phyloP scores from a whole-genome alignment of 495 filamentous ascomycete genomes.

The Penicillium paradoxum region DNA sequence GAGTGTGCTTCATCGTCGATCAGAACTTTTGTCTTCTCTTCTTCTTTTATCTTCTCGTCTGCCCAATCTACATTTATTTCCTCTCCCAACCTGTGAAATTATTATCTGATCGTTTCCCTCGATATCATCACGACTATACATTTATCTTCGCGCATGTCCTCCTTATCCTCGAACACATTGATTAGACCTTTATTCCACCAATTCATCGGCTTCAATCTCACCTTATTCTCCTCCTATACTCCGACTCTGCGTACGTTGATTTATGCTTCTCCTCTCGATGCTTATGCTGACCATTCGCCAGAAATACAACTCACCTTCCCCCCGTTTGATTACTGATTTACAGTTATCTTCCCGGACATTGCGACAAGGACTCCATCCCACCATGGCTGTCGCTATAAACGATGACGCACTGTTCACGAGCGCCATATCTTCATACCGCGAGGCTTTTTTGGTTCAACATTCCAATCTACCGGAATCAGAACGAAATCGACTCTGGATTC shows the following conservation, averaged over 20 bases:
- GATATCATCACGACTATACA: background rate
- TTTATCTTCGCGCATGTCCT: background rate
- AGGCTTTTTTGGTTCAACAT: constrained; percentile 42
- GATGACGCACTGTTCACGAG: constrained; percentile 44
- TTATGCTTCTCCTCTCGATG: background rate
- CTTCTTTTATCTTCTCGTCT: constrained; percentile 4
- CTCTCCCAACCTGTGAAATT: constrained; percentile 4
- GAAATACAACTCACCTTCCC: background rate
- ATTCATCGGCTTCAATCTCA: background rate
- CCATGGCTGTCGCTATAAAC: constrained; percentile 37
- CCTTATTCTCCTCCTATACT: background rate
- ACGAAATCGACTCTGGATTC: constrained; percentile 42
- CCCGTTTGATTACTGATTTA: constrained; percentile 25
- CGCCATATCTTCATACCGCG: constrained; percentile 44
- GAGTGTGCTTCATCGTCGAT: constrained; percentile 6
- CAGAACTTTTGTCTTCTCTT: constrained; percentile 11
- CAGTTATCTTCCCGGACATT: constrained; percentile 9
- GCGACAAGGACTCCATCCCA: constrained; percentile 9
- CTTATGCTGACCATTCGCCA: background rate
- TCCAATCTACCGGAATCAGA: constrained; percentile 43
- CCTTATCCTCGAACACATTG: background rate
- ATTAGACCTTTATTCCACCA: constrained; percentile 4
- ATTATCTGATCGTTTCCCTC: background rate
- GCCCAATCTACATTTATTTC: constrained; percentile 4
- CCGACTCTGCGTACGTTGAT: background rate